Evolutionary conservation across 179 eudicot genomes (phyloP).

Genomic region (Heliamphora pulchella): DNA sequence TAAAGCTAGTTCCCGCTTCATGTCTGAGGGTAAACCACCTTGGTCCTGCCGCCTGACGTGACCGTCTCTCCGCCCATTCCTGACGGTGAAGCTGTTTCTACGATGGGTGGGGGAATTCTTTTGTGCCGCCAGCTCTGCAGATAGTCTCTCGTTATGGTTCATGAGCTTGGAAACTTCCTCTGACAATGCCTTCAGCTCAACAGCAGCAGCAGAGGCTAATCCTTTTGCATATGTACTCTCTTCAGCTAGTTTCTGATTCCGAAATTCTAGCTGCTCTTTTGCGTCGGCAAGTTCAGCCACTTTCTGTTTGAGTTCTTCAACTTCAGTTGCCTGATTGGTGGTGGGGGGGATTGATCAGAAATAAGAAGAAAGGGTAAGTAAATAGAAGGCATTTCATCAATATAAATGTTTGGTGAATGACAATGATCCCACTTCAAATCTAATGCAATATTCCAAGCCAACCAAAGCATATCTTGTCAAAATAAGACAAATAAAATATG

Average conservation of each 20-base stretch:
- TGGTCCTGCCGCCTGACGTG: conserved; percentile 51
- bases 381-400: neutral
- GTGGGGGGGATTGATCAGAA: neutral
- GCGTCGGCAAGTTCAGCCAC: conserved; percentile 45
- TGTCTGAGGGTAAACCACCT: conserved; percentile 42
- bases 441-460: neutral
- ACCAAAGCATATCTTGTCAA: neutral
- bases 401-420: neutral
- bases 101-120: conserved; percentile 59
- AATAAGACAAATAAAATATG: neutral
- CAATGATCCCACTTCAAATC: neutral
- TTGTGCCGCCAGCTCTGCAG: conserved; percentile 59
- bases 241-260: conserved; percentile 84
- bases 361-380: neutral
- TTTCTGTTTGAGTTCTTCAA: conserved; percentile 62
- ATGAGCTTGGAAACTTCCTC: conserved; percentile 94
- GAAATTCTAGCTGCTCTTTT: conserved; percentile 65
- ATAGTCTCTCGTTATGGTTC: conserved; percentile 76
- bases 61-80: conserved; percentile 66
- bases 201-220: conserved; percentile 98
- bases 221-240: conserved; percentile 98
- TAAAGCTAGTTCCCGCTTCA: conserved; percentile 68
- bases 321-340: conserved; percentile 48
- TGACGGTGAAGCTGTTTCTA: conserved; percentile 27
- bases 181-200: conserved; percentile 85